A percentile compares a stretch with the other conserved stretches of the same genome.
phyloP scores from a whole-genome alignment of 164 flowering plant genomes.

The Vitis rupestris region DNA sequence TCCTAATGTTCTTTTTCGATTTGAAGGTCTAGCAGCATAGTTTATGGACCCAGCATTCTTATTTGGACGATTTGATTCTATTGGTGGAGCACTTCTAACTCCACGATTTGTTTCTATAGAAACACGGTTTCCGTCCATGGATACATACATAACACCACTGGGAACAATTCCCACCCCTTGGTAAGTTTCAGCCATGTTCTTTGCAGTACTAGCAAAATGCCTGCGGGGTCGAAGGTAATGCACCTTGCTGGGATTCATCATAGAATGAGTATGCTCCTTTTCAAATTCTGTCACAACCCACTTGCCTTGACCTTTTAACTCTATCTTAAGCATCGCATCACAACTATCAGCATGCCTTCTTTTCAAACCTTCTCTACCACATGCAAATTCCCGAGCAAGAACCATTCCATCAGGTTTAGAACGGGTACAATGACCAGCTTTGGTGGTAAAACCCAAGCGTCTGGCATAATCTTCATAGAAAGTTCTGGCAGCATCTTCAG shows the following conservation, averaged over 20 bases:
- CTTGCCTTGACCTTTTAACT: constrained; percentile 43
- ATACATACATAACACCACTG: constrained; percentile 52
- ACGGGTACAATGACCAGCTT: constrained; percentile 37
- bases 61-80: constrained; percentile 34
- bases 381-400: constrained; percentile 47
- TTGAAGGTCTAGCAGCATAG: constrained; percentile 30
- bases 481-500: constrained; percentile 57
- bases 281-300: constrained; percentile 71
- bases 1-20: constrained; percentile 53
- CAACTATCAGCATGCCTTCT: constrained; percentile 52
- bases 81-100: constrained; percentile 25
- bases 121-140: constrained; percentile 51
- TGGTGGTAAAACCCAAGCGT: constrained; percentile 58
- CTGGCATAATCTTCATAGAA: constrained; percentile 72
- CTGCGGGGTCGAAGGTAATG: constrained; percentile 58
- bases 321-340: constrained; percentile 64
- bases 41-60: constrained; percentile 26
- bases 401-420: constrained; percentile 44
- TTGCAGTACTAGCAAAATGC: constrained; percentile 64
- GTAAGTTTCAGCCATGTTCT: constrained; percentile 30
- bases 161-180: constrained; percentile 40
- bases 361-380: constrained; percentile 58
- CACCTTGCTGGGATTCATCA: constrained; percentile 56
- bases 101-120: constrained; percentile 36
- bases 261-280: constrained; percentile 72